Evolutionary conservation across 192 early-diverging fungal species (phyloP), one percentile per base, ranked within the genome.

Genomic region (Chytriomyces confervae): DNA sequence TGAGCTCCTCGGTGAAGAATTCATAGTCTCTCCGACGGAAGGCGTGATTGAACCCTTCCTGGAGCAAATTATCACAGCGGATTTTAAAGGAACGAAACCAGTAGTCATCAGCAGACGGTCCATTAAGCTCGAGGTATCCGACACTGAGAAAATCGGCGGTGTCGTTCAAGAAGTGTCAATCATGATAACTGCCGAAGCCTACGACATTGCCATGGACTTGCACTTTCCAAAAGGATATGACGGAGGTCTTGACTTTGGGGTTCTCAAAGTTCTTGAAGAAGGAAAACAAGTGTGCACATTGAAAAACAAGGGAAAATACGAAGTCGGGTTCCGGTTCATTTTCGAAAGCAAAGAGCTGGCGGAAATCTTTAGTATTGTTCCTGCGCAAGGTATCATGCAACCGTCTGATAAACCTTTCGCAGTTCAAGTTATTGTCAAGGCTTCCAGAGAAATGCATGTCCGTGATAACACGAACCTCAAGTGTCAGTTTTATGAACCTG

Each of bases 161-260:
- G 79, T 86, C 13, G 83, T 90, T 18, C 89, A 91, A 72, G 89
- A 86, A 50, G 80, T 86, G 36, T 80, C 88, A 5, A 84, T 91
- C 44, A 46, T 89, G 8, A 80, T 91, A 6, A 89, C 87, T 0
- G 88, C 88, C 6, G 90, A 91, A 82, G 90, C 90, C 0, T 91
- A 90, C 71, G 90, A 91, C 71, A 85, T 90, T 63, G 81, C 89
- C 1, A 81, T 91, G 76, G 90, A 91, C 68, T 65, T 91, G 6
- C 89, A 91, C 61, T 89, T 90, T 61, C 87, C 88, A 49, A 91
- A 90, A 80, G 89, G 87, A 47, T 89, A 80, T 53, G 86, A 89
- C 29, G 89, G 87, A 9, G 84, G 84, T 10, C 72, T 91, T 6
- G 90, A 91, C 71, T 91, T 91, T 77, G 90, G 89, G 20, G 85